Conservation (phyloP, 2,329 filamentous ascomycete genomes). For the Cordyceps javanica region DNA sequence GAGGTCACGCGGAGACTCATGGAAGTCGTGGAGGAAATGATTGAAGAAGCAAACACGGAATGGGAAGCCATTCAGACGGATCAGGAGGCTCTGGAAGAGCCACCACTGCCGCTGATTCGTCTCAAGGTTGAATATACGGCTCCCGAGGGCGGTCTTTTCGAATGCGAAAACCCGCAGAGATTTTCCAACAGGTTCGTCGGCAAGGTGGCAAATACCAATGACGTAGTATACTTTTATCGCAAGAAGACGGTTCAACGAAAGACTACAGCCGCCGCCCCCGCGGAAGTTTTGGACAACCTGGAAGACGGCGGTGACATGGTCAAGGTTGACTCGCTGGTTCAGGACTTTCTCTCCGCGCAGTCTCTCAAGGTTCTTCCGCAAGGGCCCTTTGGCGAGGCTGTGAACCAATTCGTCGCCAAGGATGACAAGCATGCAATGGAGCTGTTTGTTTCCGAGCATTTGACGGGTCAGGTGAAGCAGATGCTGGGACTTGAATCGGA, state of each 20-base stretch:
- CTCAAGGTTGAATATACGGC: slow-evolving; percentile 87
- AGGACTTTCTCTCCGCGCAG: slow-evolving; percentile 80
- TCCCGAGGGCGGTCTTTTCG: slow-evolving; percentile 76
- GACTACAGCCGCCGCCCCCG: slow-evolving; percentile 44
- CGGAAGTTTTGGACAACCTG: slow-evolving; percentile 57
- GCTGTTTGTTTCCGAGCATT: slow-evolving; percentile 66
- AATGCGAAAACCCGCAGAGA: slow-evolving; percentile 90
- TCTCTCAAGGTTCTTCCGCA: slow-evolving; percentile 89
- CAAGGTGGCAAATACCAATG: slow-evolving; percentile 89
- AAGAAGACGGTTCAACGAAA: slow-evolving; percentile 62
- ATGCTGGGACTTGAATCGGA: slow-evolving; percentile 61
- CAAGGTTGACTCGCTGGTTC: slow-evolving; percentile 82
- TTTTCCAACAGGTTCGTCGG: slow-evolving; percentile 89
- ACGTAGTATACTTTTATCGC: slow-evolving; percentile 87
- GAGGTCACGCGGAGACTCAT: slow-evolving; percentile 74
- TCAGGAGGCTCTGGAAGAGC: slow-evolving; percentile 49
- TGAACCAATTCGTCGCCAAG: slow-evolving; percentile 88
- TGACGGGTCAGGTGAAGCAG: slow-evolving; percentile 64
- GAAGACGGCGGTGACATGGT: slow-evolving; percentile 53
- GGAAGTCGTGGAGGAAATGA: slow-evolving; percentile 76
- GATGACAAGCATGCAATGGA: slow-evolving; percentile 93
- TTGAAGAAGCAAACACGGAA: slow-evolving; percentile 72
- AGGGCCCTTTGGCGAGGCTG: slow-evolving; percentile 86
- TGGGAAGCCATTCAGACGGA: slow-evolving; percentile 76
- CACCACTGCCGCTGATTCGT: slow-evolving; percentile 77